Base-by-base conservation (phyloP, 805 yeast genomes). In the Zygoascus biomembranicola region DNA sequence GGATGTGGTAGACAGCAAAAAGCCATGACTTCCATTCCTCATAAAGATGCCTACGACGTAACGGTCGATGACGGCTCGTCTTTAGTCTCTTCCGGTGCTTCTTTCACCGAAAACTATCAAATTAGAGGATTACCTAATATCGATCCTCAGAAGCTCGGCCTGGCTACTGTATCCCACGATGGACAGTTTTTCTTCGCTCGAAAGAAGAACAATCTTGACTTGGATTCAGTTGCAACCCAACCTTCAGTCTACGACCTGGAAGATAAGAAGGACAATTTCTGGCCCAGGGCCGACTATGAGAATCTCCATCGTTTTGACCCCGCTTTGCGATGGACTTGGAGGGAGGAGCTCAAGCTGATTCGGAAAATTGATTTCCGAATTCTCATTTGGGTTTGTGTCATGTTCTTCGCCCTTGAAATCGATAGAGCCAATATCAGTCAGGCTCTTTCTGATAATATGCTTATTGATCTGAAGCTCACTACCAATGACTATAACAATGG, bases 401-500 rank as follows among this genome's bases (percentile, higher is more conserved):
- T 81, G 79, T 82, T 82, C 63, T 68, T 78, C 46, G 82, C 80
- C 14, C 71, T 82, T 52, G 81, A 82, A 61, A 65, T 81, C 53
- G 86, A 81, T 65, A 68, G 87, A 60, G 76, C 76, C 50, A 82
- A 82, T 62, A 65, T 82, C 49, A 63, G 72, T 3, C 84, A 81
- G 60, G 85, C 85, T 8, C 70, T 79, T 5, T 71, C 87, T 0
- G 87, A 80, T 57, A 75, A 78, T 58, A 58, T 83, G 59, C 65
- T 82, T 50, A 67, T 64, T 1, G 85, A 83, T 57, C 67, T 82
- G 53, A 63, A 69, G 0, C 60, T 84, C 62, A 75, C 76, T 31
- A 80, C 85, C 14, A 69, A 79, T 59, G 79, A 83, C 53, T 81
- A 75, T 63, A 84, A 84, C 64, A 62, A 71, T 42, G 89, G 86